phyloP scores from a whole-genome alignment of 495 filamentous ascomycete genomes.

The Astrocystis sublimbata region DNA sequence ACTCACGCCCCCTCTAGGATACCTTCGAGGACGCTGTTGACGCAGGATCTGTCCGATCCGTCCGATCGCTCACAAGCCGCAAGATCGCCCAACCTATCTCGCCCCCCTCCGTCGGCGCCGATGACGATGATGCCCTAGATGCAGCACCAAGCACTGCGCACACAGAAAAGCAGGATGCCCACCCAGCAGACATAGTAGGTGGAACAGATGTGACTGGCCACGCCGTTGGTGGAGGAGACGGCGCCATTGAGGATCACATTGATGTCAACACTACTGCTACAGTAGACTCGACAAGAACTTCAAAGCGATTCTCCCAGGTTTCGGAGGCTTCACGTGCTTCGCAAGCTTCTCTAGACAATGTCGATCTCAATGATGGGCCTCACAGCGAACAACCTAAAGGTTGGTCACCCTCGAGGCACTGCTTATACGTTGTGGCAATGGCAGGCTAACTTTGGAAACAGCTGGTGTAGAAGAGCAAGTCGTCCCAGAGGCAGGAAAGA shows the following conservation, averaged over 20 bases:
- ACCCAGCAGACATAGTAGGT: no score
- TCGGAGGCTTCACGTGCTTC: conserved; percentile 64
- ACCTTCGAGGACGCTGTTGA: conserved; percentile 78
- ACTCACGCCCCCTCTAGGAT: conserved; percentile 52
- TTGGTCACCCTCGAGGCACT: conserved; percentile 3
- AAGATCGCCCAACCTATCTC: conserved; percentile 47
- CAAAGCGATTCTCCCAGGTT: conserved; percentile 60
- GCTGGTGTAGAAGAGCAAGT: conserved; percentile 16
- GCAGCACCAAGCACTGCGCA: conserved; percentile 25
- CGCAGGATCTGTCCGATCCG: conserved; percentile 46
- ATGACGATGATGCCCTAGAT: conserved; percentile 16
- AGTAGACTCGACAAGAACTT: conserved; percentile 59
- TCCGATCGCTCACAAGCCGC: conserved; percentile 50
- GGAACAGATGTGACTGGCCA: no score
- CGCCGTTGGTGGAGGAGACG: no score
- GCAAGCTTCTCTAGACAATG: conserved; percentile 65
- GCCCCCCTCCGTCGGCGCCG: conserved; percentile 31
- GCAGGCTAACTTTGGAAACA: conserved; percentile 15
- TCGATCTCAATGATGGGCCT: conserved; percentile 62
- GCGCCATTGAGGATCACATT: conserved; percentile 15
- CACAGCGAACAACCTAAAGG: conserved; percentile 40
- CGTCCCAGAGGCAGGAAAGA: conserved; percentile 22
- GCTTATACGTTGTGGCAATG: background rate
- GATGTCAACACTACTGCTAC: conserved; percentile 34
- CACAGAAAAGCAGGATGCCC: conserved; percentile 30